A percentile compares a stretch with the other conserved stretches of the same genome.
These are phyloP conservation scores for Pseudonitzschia delicatissima DNA, from an alignment of 108 stramenopile genomes.

Conservation along the genomic window DNA sequence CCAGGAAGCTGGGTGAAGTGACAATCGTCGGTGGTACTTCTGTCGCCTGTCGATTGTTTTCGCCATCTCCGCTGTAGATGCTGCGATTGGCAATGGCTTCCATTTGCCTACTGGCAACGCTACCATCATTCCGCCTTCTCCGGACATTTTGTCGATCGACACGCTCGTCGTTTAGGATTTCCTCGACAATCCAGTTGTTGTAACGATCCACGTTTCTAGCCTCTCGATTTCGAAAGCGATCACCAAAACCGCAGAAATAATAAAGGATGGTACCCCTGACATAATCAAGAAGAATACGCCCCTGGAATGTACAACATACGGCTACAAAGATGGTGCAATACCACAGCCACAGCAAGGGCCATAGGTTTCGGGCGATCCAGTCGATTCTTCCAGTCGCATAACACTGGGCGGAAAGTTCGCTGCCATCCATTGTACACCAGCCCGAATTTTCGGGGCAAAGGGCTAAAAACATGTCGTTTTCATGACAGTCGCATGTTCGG, in stretches of 20 bases:
- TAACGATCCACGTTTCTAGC: neutral
- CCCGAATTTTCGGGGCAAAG: neutral
- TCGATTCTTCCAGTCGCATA: neutral
- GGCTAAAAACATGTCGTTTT: neutral
- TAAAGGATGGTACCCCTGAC: neutral
- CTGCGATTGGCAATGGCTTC: neutral
- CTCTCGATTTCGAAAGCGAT: neutral
- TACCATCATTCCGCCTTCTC: neutral
- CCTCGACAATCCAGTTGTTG: neutral
- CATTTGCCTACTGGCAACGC: too few species aligned
- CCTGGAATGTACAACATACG: neutral
- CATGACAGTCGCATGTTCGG: neutral
- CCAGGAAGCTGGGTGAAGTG: neutral
- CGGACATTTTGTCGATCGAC: neutral
- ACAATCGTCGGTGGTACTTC: neutral
- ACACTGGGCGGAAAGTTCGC: neutral
- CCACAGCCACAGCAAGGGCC: neutral
- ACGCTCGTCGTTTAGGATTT: neutral
- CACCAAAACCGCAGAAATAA: constrained; percentile 4
- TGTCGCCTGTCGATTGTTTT: neutral
- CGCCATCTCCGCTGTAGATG: neutral
- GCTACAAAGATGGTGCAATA: neutral
- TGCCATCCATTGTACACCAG: neutral
- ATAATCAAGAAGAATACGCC: neutral
- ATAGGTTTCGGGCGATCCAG: neutral